These are phyloP conservation scores for Aphanocladium album DNA, from an alignment of 2,329 filamentous ascomycete genomes.

Conservation along the genomic window DNA sequence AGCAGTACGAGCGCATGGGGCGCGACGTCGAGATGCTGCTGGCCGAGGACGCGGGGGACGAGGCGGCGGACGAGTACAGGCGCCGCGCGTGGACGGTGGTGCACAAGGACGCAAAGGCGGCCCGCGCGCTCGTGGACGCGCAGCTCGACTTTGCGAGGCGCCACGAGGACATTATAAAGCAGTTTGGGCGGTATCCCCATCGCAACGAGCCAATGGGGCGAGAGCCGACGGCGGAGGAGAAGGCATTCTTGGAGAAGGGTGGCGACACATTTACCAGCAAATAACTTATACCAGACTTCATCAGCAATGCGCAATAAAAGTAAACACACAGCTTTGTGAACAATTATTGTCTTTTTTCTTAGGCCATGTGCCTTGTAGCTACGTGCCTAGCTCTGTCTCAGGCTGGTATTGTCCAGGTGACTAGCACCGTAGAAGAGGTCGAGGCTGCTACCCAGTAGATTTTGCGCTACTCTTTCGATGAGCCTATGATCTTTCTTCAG, in stretches of 20 bases:
- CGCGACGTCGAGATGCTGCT: constrained; percentile 29
- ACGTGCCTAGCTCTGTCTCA: too few relatives aligned
- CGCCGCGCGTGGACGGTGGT: constrained; percentile 24
- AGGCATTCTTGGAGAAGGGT: constrained; percentile 41
- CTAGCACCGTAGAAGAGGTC: too few relatives aligned
- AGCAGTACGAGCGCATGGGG: constrained; percentile 27
- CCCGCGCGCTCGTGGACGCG: constrained; percentile 20
- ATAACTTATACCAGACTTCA: not conserved
- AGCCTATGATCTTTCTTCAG: too few relatives aligned
- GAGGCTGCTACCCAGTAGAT: too few relatives aligned
- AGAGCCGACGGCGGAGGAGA: constrained; percentile 44
- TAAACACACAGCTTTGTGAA: too few relatives aligned
- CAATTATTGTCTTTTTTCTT: too few relatives aligned
- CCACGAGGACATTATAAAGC: constrained; percentile 46
- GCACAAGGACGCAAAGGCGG: constrained; percentile 21
- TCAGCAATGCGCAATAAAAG: too few relatives aligned
- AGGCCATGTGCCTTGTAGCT: too few relatives aligned
- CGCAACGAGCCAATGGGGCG: constrained; percentile 48
- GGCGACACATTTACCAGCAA: constrained; percentile 33
- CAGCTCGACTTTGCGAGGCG: constrained; percentile 33
- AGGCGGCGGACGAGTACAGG: constrained; percentile 20
- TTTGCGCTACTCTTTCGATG: too few relatives aligned
- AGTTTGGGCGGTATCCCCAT: constrained; percentile 56
- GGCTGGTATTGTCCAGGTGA: too few relatives aligned
- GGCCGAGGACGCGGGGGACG: constrained; percentile 19